phyloP scores from a whole-genome alignment of 139 green algal species.

The Chlorella sp. region DNA sequence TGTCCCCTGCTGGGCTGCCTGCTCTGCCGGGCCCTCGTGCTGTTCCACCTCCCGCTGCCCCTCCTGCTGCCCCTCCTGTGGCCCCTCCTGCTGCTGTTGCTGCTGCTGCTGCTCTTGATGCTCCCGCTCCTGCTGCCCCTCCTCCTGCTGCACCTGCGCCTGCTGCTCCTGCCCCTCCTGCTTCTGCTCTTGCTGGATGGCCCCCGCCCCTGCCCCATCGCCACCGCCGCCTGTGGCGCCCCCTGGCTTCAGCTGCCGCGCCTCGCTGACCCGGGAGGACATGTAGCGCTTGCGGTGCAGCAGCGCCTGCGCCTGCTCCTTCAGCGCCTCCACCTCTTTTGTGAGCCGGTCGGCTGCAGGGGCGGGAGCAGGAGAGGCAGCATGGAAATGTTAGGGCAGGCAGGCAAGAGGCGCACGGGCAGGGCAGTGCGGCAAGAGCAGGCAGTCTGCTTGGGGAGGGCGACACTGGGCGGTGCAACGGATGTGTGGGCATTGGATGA shows the following conservation, averaged over 20 bases:
- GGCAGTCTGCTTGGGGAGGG: background rate
- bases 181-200: background rate
- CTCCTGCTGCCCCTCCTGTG: background rate
- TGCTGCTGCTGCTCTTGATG: background rate
- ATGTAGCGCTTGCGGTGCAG: constrained; percentile 36
- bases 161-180: constrained; percentile 15
- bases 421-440: background rate
- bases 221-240: no score
- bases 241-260: background rate
- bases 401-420: no score
- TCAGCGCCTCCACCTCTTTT: background rate
- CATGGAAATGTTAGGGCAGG: background rate
- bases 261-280: constrained; percentile 27
- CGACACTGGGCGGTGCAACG: background rate
- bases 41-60: background rate
- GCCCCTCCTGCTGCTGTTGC: background rate
- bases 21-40: background rate
- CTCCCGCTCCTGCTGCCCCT: background rate
- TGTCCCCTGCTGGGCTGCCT: background rate
- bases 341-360: constrained; percentile 1
- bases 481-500: background rate
- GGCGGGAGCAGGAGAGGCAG: background rate
- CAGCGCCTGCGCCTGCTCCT: constrained; percentile 23
- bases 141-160: background rate
- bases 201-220: background rate